A percentile compares a stretch with the other conserved stretches of the same genome.
phyloP scores from a whole-genome alignment of 2,329 filamentous ascomycete genomes.

The Biscogniauxia mediterranea region DNA sequence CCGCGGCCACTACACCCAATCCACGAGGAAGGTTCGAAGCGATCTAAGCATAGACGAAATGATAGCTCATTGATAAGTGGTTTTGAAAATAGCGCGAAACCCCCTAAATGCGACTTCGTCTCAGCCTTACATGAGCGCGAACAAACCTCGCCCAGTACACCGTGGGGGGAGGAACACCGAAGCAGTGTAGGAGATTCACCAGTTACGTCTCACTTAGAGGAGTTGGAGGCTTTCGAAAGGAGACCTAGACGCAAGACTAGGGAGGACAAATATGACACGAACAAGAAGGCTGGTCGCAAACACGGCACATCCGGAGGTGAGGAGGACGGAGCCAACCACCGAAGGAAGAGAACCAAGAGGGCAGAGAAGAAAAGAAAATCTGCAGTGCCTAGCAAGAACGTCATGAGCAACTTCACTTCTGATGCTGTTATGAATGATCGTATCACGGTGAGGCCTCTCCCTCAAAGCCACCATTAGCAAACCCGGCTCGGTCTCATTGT shows the following conservation, averaged over 20 bases:
- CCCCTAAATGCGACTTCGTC: slow-evolving; percentile 6
- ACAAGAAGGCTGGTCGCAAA: slow-evolving; percentile 24
- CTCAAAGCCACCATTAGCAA: background rate
- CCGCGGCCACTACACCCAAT: slow-evolving; percentile 5
- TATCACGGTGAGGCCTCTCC: slow-evolving; percentile 43
- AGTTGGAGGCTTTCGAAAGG: slow-evolving; percentile 42
- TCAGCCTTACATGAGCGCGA: slow-evolving; percentile 6
- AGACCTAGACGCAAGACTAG: slow-evolving; percentile 55
- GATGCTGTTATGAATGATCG: slow-evolving; percentile 50
- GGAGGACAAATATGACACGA: slow-evolving; percentile 53
- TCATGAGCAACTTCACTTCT: slow-evolving; percentile 57
- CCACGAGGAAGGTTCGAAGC: slow-evolving; percentile 18
- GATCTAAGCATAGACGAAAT: slow-evolving; percentile 15
- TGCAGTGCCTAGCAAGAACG: slow-evolving; percentile 40
- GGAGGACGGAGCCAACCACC: slow-evolving; percentile 5
- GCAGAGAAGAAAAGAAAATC: slow-evolving; percentile 27
- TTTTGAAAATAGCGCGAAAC: slow-evolving; percentile 15
- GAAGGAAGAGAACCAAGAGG: slow-evolving; percentile 19
- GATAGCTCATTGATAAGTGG: slow-evolving; percentile 30
- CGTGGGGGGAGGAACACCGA: slow-evolving; percentile 11
- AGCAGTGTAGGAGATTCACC: slow-evolving; percentile 16
- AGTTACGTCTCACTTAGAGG: slow-evolving; percentile 11
- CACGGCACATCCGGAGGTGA: slow-evolving; percentile 25
- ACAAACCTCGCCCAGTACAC: slow-evolving; percentile 4
- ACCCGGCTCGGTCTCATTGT: slow-evolving; percentile 10